Conservation (phyloP, 192 early-diverging fungal species). For the Backusella luteola region DNA sequence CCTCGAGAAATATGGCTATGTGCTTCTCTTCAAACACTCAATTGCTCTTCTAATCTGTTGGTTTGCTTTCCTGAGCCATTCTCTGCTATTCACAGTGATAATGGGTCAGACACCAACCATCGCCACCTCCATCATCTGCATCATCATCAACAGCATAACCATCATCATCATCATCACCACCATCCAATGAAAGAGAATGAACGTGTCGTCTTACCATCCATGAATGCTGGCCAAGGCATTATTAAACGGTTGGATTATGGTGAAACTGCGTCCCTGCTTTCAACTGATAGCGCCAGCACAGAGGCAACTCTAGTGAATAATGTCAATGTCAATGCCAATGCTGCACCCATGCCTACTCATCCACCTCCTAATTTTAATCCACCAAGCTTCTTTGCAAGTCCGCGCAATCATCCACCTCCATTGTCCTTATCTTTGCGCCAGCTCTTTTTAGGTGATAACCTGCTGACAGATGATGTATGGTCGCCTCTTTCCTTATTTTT, state of each 20-base stretch:
- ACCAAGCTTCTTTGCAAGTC: conserved; percentile 48
- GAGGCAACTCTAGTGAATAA: background rate
- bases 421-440: conserved; percentile 53
- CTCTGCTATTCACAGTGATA: conserved; percentile 10
- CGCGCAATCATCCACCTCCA: conserved; percentile 51
- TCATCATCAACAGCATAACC: conserved; percentile 4
- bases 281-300: background rate
- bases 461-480: conserved; percentile 79
- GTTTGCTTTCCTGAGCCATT: conserved; percentile 78
- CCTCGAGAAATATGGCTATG: conserved; percentile 80
- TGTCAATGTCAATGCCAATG: background rate
- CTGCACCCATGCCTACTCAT: conserved; percentile 24
- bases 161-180: background rate
- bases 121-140: background rate
- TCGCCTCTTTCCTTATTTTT: conserved; percentile 68
- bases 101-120: background rate
- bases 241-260: conserved; percentile 19
- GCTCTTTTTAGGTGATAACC: conserved; percentile 82
- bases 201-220: conserved; percentile 37
- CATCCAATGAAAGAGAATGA: conserved; percentile 46
- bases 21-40: conserved; percentile 63
- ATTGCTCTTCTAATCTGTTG: conserved; percentile 78
- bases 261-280: conserved; percentile 12
- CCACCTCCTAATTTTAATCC: conserved; percentile 52
- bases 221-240: conserved; percentile 41